phyloP scores from a whole-genome alignment of 257 asterid genomes.

The Primulina eburnea region DNA sequence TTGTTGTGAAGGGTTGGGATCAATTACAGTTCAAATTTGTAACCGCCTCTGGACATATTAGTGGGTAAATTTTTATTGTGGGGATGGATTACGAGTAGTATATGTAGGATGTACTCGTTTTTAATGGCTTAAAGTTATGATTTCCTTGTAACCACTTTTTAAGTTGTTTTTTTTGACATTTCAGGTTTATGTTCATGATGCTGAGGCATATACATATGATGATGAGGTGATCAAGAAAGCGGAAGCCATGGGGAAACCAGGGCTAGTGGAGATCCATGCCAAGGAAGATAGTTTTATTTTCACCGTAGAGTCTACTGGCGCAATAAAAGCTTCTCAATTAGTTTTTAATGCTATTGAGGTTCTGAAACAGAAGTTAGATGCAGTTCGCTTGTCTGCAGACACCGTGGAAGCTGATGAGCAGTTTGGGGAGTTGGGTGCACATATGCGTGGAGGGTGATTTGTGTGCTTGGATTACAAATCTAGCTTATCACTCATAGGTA shows the following conservation, averaged over 20 bases:
- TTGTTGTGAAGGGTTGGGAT: not conserved
- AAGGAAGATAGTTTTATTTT: slow-evolving; percentile 92
- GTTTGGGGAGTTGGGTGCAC: slow-evolving; percentile 97
- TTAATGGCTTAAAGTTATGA: no score
- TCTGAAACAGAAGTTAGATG: slow-evolving; percentile 89
- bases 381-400: slow-evolving; percentile 91
- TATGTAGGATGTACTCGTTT: no score
- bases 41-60: not conserved
- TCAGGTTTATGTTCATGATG: slow-evolving; percentile 70
- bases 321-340: slow-evolving; percentile 80
- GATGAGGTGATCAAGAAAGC: slow-evolving; percentile 94
- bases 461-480: not conserved
- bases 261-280: slow-evolving; percentile 79
- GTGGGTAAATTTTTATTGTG: not conserved
- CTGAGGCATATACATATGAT: slow-evolving; percentile 88
- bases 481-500: slow-evolving; percentile 16
- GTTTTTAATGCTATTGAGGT: slow-evolving; percentile 79
- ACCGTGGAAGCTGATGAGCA: slow-evolving; percentile 98
- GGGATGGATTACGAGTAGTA: no score
- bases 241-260: slow-evolving; percentile 79
- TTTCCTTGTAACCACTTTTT: slow-evolving; percentile 1
- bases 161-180: not conserved
- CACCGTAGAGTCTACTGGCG: slow-evolving; percentile 92
- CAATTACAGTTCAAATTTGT: not conserved
- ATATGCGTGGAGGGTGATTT: slow-evolving; percentile 92